Conservation (phyloP, 805 yeast genomes). For the Barnettozyma populi region DNA sequence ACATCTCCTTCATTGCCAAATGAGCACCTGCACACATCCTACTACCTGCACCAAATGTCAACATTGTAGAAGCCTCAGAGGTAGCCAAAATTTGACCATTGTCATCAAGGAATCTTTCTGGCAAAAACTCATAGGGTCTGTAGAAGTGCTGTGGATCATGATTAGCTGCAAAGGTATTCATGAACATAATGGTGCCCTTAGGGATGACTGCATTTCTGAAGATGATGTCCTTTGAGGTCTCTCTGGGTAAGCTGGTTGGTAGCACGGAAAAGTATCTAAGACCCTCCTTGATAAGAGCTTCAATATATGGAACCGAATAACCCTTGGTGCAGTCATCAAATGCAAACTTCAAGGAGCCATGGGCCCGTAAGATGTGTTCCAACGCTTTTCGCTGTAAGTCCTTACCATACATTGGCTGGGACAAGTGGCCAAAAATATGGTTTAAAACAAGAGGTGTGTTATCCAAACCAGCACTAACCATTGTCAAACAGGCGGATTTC, state of each 20-base stretch:
- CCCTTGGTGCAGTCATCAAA: conserved; percentile 30
- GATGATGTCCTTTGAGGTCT: conserved; percentile 45
- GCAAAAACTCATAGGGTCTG: conserved; percentile 42
- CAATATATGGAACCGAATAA: conserved; percentile 40
- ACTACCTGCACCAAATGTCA: conserved; percentile 66
- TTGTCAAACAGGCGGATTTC: conserved; percentile 58
- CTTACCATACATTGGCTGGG: conserved; percentile 35
- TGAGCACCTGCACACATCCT: conserved; percentile 68
- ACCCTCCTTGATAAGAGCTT: conserved; percentile 59
- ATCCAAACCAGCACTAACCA: conserved; percentile 78
- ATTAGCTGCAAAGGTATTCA: conserved; percentile 70
- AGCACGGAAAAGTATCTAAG: conserved; percentile 58
- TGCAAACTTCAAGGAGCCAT: conserved; percentile 30
- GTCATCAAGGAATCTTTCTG: conserved; percentile 46
- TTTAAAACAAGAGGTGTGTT: conserved; percentile 61
- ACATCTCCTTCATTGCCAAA: conserved; percentile 61
- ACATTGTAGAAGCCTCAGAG: conserved; percentile 26
- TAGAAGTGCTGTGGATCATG: conserved; percentile 46
- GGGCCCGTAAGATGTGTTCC: conserved; percentile 31
- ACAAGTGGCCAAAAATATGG: conserved; percentile 55
- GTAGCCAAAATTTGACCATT: conserved; percentile 14
- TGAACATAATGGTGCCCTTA: conserved; percentile 45
- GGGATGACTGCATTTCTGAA: conserved; percentile 45
- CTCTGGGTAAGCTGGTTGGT: conserved; percentile 63
- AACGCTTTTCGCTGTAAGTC: conserved; percentile 41